Evolutionary conservation across 75 land plant species (phyloP), one percentile per base, ranked within the genome.

Genomic region (Pinus tabuliformis): DNA sequence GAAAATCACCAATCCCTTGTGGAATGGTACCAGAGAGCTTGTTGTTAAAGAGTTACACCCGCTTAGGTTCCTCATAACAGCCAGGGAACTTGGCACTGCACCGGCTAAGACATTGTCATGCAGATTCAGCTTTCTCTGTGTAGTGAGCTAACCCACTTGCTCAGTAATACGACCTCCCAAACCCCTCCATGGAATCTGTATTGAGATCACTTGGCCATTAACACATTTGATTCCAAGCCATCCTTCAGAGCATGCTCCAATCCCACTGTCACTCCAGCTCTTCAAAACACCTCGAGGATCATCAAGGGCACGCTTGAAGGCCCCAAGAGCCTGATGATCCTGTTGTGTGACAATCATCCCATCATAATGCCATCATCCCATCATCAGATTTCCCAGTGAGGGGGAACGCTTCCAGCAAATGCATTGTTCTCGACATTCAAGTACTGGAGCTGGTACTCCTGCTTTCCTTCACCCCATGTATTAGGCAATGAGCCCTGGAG

Each of bases 141-240:
- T 83, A 42, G 82, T 70, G 11, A 97, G 98, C 75, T 87, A 86
- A 26, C 98, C 90, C 18, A 97, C 75, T 75, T 87, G 85, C 75
- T 86, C 84, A 6, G 93, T 68, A 33, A 97, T 81, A 13, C 72
- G 70, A n/a, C n/a, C n/a, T n/a, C 88, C 82, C 61, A 94, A 74
- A 1, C 92, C 92, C 73, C 83, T 85, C 89, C 93, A 89, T 22
- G 99, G 92, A 59, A 97, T 90, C 83, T 92, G 95, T 37, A 97
- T 82, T 1, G 84, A 84, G 33, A 94, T 88, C 21, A 97, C 90
- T 62, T 88, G 91, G 21, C 98, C 98, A 12, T 68, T 62, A 5
- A 78, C 93, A 62, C 97, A 94, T 70, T 91, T 94, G 83, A 94
- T 90, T 8, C 99, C 99, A 11, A 73, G 54, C 99, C 99, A 97